Base-by-base conservation (phyloP, 441 rosid species). In the Dalechampia spathulata region DNA sequence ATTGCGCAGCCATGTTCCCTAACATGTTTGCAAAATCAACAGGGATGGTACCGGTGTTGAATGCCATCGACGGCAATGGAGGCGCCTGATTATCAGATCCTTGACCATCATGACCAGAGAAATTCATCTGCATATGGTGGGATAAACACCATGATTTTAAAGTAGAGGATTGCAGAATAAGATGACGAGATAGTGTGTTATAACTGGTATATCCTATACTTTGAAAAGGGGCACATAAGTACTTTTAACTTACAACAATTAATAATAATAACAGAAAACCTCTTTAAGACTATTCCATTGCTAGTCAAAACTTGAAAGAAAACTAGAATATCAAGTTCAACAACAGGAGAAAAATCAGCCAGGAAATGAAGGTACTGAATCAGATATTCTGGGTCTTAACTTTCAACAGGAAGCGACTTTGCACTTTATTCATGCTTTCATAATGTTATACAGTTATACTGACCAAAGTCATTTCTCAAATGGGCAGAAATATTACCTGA, bases 401-500 rank as follows among this genome's bases (percentile, higher is more conserved):
- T 27, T 15, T 16, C n/a, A 53, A 57, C 2, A 7, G 25, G 12
- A 14, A 52, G 23, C 27, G 28, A 9, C 34, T 22, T 25, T 1
- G 49, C 40, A 28, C 21, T 36, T 21, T 13, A 30, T 20, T 20
- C 36, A 30, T 23, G 49, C 57, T 43, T 32, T n/a, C 36, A 37
- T 46, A 41, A 43, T 25, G 23, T 9, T 22, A 20, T 8, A 10
- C 23, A n/a, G 22, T 8, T 16, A 7, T 9, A 14, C 1, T 36
- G 10, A 4, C 46, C 56, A 13, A 37, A 11, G 38, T 19, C 49
- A 64, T 12, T 64, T 17, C 13, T 34, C 25, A 28, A 41, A 5
- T 15, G n/a, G 10, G 17, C 25, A 45, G 43, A 61, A 25, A 52
- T 34, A 46, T 16, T 69, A 84, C 97, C 85, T 77, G 89, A 75